Base-by-base conservation (phyloP, 192 early-diverging fungal species). In the Umbelopsis vinacea region DNA sequence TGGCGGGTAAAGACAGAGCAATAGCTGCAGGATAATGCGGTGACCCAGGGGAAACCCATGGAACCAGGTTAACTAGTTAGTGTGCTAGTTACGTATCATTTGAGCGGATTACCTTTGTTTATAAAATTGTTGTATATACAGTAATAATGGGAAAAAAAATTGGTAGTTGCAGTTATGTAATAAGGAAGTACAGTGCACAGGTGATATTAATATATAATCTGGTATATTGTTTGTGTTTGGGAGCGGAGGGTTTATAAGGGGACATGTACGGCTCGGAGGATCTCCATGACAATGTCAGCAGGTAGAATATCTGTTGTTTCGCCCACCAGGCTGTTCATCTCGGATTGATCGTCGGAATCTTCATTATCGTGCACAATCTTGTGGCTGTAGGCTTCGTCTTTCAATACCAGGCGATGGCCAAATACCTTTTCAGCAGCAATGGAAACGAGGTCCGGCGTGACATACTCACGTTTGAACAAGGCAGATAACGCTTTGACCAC, bases 1-100 rank as follows among this genome's bases (percentile, higher is more conserved):
- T 91, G 53, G 89, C 92, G 0, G 89, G 88, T 3, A 84, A 77
- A 17, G 89, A 90, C 22, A 76, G 94, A 19, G 88, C 85, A 12
- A 85, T 94, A 23, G 71, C 90, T n/a, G 90, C 78, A 6, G 82
- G 76, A 8, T 66, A 74, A 40, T 29, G 33, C 11, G 15, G 7
- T n/a, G 57, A 7, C 3, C 29, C 33, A 17, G 4, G 12, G 57
- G 33, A 37, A 19, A 50, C 15, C 4, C 17, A 12, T 17, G 9
- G 4, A 43, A 7, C 11, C 40, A 12, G 11, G 40, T 4, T 29
- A 3, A 29, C 29, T 29, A 29, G 29, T 29, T 29, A 29, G 29
- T 29, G 3, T 29, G 3, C 1, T 3, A 29, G 29, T 29, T 1
- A 29, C 3, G 3, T 29, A 29, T 29, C 29, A 2, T 29, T 29